Conservation (phyloP, 352 stramenopile species). For the Globisporangium radiosum region DNA sequence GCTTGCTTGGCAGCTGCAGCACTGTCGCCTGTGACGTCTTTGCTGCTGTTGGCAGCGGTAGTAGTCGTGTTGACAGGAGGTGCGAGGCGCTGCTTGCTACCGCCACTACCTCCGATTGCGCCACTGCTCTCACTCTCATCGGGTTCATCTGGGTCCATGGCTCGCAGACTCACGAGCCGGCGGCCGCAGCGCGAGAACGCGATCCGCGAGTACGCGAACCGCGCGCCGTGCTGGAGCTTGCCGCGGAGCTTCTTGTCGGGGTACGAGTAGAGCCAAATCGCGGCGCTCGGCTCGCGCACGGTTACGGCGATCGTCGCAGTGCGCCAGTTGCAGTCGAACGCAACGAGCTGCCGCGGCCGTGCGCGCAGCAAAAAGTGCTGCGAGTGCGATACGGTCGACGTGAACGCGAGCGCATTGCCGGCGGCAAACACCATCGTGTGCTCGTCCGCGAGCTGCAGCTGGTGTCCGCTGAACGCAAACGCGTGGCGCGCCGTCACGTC, state of each 20-base stretch:
- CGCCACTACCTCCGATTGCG: neutral
- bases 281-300: constrained; percentile 36
- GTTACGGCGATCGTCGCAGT: constrained; percentile 50
- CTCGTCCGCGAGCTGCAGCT: constrained; percentile 63
- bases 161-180: constrained; percentile 46
- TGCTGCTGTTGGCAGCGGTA: neutral
- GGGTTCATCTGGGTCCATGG: constrained; percentile 12
- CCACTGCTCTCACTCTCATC: constrained; percentile 1
- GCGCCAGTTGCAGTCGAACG: constrained; percentile 63
- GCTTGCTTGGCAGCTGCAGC: neutral
- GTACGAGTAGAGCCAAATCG: constrained; percentile 65
- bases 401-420: constrained; percentile 67
- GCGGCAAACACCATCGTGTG: constrained; percentile 52
- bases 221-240: constrained; percentile 28
- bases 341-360: constrained; percentile 45
- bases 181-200: constrained; percentile 65
- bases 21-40: neutral
- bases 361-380: constrained; percentile 60
- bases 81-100: neutral
- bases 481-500: constrained; percentile 56
- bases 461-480: constrained; percentile 51
- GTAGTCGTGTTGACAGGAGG: neutral
- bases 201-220: constrained; percentile 60
- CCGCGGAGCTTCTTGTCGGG: constrained; percentile 70
- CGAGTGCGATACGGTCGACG: constrained; percentile 42